phyloP scores from a whole-genome alignment of 2,329 filamentous ascomycete genomes.

The Cordyceps tenuipes region DNA sequence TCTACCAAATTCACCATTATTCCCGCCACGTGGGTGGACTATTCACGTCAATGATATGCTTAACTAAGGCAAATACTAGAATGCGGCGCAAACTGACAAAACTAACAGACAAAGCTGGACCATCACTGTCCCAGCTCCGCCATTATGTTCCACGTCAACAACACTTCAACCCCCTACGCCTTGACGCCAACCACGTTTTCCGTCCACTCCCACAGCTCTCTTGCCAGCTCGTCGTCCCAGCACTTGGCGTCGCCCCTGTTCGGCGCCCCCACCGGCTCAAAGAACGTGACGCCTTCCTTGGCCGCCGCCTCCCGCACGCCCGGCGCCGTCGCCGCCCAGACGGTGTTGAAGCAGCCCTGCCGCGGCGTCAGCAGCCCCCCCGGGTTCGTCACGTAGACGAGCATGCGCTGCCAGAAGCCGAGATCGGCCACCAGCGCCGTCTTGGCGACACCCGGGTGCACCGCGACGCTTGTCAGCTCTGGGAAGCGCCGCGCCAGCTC shows the following conservation, averaged over 20 bases:
- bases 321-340: constrained; percentile 24
- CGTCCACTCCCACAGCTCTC: constrained; percentile 33
- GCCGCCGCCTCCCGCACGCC: constrained; percentile 15
- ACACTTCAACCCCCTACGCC: not conserved
- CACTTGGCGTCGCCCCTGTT: constrained; percentile 17
- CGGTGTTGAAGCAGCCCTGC: constrained; percentile 23
- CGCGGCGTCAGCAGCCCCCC: constrained; percentile 18
- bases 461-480: constrained; percentile 32
- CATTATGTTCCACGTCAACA: not conserved
- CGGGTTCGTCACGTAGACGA: constrained; percentile 19
- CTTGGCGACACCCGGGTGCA: constrained; percentile 39
- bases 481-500: constrained; percentile 37
- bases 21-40: not conserved
- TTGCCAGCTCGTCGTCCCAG: constrained; percentile 23
- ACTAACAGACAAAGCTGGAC: not conserved
- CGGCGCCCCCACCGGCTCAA: constrained; percentile 21
- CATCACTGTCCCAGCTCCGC: not conserved
- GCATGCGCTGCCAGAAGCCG: constrained; percentile 18
- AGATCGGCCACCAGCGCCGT: constrained; percentile 22
- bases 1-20: not conserved
- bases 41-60: not conserved
- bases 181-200: constrained; percentile 15
- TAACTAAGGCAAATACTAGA: not conserved
- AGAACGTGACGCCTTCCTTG: constrained; percentile 17
- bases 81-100: not conserved